These are phyloP conservation scores for Aureobasidium sp. DNA, from an alignment of 2,329 filamentous ascomycete genomes.

Conservation along the genomic window DNA sequence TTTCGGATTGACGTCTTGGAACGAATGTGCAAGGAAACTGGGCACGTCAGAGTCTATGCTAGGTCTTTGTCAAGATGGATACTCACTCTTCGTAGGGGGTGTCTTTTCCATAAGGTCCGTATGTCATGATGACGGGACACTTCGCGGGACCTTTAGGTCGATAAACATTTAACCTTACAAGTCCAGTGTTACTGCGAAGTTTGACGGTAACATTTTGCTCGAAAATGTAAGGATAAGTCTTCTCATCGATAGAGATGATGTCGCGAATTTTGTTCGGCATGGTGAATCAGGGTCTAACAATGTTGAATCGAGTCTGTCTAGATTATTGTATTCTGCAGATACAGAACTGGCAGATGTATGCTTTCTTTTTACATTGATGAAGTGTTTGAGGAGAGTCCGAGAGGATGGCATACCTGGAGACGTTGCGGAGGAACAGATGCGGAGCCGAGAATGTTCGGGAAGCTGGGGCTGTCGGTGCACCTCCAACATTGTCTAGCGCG, in stretches of 20 bases:
- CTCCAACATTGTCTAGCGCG: too few relatives aligned
- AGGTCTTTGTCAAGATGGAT: too few relatives aligned
- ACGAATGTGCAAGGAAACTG: background rate
- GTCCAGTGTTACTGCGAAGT: slow-evolving; percentile 44
- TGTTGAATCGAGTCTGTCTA: too few relatives aligned
- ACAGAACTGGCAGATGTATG: too few relatives aligned
- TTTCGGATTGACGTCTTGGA: background rate
- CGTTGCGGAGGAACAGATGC: too few relatives aligned
- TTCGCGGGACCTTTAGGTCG: slow-evolving; percentile 42
- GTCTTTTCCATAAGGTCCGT: slow-evolving; percentile 16
- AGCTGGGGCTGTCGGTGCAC: too few relatives aligned
- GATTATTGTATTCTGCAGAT: too few relatives aligned
- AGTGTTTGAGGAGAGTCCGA: too few relatives aligned
- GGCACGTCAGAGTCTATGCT: background rate
- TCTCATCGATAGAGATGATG: slow-evolving; percentile 36
- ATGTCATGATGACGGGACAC: slow-evolving; percentile 8
- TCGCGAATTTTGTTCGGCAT: slow-evolving; percentile 34
- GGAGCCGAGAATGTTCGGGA: too few relatives aligned
- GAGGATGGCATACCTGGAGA: too few relatives aligned
- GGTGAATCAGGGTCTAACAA: background rate
- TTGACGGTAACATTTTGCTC: slow-evolving; percentile 55
- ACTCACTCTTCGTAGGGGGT: slow-evolving; percentile 7
- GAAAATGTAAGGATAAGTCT: slow-evolving; percentile 51
- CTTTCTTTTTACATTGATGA: too few relatives aligned
- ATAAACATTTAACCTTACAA: slow-evolving; percentile 59